These are phyloP conservation scores for Flaveria bidentis DNA, from an alignment of 129 eudicot species.

Conservation along the genomic window DNA sequence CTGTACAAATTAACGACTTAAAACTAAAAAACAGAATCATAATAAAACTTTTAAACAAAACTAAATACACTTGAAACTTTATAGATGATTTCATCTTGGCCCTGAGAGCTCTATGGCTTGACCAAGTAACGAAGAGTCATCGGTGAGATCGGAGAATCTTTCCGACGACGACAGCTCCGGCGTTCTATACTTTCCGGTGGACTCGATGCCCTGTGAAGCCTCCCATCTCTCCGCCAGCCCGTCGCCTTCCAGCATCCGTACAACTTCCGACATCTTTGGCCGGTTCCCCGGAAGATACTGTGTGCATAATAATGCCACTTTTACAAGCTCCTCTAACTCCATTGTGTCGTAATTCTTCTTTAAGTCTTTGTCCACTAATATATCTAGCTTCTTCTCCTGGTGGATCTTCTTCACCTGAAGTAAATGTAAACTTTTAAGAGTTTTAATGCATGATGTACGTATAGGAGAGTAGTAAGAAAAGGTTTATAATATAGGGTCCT, in stretches of 20 bases:
- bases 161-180: conserved; percentile 68
- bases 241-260: conserved; percentile 86
- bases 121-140: conserved; percentile 72
- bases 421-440: not conserved
- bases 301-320: conserved; percentile 85
- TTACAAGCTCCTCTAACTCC: conserved; percentile 77
- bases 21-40: not conserved
- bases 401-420: conserved; percentile 74
- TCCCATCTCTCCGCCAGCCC: conserved; percentile 94
- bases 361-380: conserved; percentile 70
- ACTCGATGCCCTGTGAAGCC: conserved; percentile 62
- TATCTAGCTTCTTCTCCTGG: conserved; percentile 73
- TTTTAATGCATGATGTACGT: not conserved
- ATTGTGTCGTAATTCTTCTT: conserved; percentile 54
- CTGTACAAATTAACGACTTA: conserved; percentile 26
- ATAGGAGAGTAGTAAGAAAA: not conserved
- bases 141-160: conserved; percentile 76
- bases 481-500: too few species aligned
- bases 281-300: conserved; percentile 76
- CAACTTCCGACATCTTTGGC: conserved; percentile 91
- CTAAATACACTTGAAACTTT: conserved; percentile 18
- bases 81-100: conserved; percentile 53
- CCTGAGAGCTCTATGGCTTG: conserved; percentile 92
- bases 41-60: not conserved
- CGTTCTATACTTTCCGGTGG: conserved; percentile 49